Base-by-base conservation (phyloP, 225 moss, liverwort and hornwort species). In the Antitrichia curtipendula region DNA sequence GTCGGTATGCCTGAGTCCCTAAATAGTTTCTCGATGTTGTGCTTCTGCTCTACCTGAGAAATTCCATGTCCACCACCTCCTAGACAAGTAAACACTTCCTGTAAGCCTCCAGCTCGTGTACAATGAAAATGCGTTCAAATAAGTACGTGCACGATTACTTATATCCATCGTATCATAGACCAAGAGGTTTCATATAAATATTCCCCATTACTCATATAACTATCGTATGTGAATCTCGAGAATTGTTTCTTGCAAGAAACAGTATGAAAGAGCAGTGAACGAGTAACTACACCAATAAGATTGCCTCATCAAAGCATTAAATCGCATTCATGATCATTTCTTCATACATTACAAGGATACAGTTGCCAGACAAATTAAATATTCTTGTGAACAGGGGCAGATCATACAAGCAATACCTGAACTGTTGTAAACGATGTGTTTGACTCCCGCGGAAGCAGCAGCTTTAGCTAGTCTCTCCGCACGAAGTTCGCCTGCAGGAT, bases 401-500 rank as follows among this genome's bases (percentile, higher is more conserved):
- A 45, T 38, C 40, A 72, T 11, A 76, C 77, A 78, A 85, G 63
- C 41, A 82, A 77, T 88, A 94, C 94, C 92, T 84, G 92, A 80
- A 87, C 94, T 94, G 89, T 92, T 94, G 88, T 90, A 94, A 76
- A 94, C 92, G 79, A 94, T 91, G 77, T 92, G 94, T 75, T 94
- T 75, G 63, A 91, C 90, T 82, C 90, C 91, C 34, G 85, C 86
- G 29, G 91, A 89, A 63, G 80, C 88, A 83, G 94, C 92, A 88
- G 91, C 88, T 84, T 89, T 91, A 60, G 92, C 94, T 81, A 93
- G 84, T 78, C 84, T 91, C 82, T 89, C 86, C n/a, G 94, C 94
- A 72, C 92, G 92, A 90, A 83, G 54, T 66, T 92, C 91, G 59
- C 94, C 94, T 84, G 86, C 92, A 80, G 91, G 94, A 86, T 94